Percentiles rank a stretch among this genome's conserved stretches.
These are phyloP conservation scores for Piromyces sp. DNA, from an alignment of 192 early-diverging fungal species.

Conservation along the genomic window DNA sequence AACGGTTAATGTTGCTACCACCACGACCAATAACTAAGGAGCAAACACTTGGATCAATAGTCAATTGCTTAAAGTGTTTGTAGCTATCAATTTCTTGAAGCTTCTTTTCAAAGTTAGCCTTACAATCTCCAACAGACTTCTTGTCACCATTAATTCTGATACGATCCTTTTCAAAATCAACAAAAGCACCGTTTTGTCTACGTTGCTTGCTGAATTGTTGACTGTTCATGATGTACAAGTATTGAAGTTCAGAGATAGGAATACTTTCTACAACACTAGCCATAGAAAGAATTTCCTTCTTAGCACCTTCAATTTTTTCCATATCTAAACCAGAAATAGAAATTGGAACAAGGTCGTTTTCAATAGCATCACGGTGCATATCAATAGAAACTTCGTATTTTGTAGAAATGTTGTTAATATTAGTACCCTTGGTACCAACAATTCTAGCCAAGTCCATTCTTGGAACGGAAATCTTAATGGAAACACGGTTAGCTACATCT, in stretches of 20 bases:
- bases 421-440: not conserved
- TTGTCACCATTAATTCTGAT: not conserved
- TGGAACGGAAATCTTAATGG: not conserved
- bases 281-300: not conserved
- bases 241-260: not conserved
- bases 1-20: not conserved
- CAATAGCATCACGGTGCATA: not conserved
- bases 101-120: not conserved
- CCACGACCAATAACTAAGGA: not conserved
- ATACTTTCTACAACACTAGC: not conserved
- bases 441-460: not conserved
- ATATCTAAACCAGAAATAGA: not conserved
- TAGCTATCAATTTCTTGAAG: not conserved
- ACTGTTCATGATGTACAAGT: not conserved
- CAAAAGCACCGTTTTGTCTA: not conserved
- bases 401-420: not conserved
- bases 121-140: not conserved
- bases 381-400: not conserved
- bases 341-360: not conserved
- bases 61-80: not conserved
- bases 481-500: not conserved
- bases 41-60: not conserved
- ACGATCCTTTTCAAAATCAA: not conserved
- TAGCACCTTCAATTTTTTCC: not conserved
- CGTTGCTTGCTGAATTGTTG: not conserved